These are phyloP conservation scores for Trichoderma endophyticum DNA, from an alignment of 2,329 filamentous ascomycete species.

Conservation along the genomic window DNA sequence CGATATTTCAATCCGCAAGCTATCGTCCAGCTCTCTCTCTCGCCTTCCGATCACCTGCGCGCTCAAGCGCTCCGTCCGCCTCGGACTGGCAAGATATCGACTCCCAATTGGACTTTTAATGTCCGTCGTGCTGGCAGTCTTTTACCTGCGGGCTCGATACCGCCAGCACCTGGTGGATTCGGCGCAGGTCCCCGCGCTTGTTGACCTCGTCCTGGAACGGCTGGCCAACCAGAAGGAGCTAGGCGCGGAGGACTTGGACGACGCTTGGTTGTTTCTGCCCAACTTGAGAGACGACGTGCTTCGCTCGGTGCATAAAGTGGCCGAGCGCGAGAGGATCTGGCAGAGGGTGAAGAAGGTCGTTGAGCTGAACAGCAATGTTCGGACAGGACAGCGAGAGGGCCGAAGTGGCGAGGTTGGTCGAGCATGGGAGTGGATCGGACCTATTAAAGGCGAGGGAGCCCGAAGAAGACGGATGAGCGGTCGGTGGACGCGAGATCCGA, in stretches of 20 bases:
- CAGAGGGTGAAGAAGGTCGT: constrained; percentile 77
- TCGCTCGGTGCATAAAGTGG: constrained; percentile 72
- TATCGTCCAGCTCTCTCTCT: constrained; percentile 88
- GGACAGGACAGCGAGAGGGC: constrained; percentile 68
- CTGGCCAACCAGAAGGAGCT: constrained; percentile 80
- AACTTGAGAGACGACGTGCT: constrained; percentile 91
- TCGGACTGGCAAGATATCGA: constrained; percentile 83
- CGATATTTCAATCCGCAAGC: constrained; percentile 58
- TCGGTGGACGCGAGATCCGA: constrained; percentile 42
- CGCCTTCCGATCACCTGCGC: constrained; percentile 82
- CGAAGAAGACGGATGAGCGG: constrained; percentile 48
- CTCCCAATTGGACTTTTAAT: constrained; percentile 71
- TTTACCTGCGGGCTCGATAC: constrained; percentile 65
- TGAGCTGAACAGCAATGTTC: constrained; percentile 89
- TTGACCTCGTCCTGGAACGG: constrained; percentile 78
- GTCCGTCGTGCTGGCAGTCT: constrained; percentile 43
- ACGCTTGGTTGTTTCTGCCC: constrained; percentile 80
- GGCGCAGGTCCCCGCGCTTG: constrained; percentile 75
- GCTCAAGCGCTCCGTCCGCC: constrained; percentile 72
- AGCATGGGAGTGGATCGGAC: constrained; percentile 69
- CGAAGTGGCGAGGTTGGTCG: constrained; percentile 62
- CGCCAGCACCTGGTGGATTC: constrained; percentile 62
- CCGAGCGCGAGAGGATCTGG: constrained; percentile 79
- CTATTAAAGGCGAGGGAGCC: constrained; percentile 44
- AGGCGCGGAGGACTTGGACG: constrained; percentile 64